phyloP scores from a whole-genome alignment of 2,329 filamentous ascomycete genomes.

The Penicillium oxalicum region DNA sequence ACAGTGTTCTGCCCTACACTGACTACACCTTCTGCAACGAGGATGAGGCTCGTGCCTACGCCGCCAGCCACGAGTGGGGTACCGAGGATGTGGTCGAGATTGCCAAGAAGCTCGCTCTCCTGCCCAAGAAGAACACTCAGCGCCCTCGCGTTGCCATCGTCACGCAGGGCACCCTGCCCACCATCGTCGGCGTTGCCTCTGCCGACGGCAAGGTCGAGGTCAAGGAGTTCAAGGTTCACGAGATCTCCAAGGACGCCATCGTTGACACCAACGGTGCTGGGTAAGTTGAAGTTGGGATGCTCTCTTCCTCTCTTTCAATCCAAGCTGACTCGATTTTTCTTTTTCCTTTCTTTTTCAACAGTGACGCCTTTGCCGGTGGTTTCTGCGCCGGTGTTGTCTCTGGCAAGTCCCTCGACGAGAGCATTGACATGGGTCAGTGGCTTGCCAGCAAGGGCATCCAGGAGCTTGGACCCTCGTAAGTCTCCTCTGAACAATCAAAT shows the following conservation, averaged over 20 bases:
- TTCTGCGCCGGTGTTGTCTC: slow-evolving; percentile 85
- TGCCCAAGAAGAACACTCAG: slow-evolving; percentile 86
- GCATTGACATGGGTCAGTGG: slow-evolving; percentile 93
- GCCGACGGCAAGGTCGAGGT: slow-evolving; percentile 59
- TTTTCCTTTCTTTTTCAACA: slow-evolving; percentile 21
- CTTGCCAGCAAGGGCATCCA: slow-evolving; percentile 88
- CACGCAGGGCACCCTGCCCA: slow-evolving; percentile 90
- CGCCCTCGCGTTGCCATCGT: slow-evolving; percentile 81
- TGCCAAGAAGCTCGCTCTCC: slow-evolving; percentile 73
- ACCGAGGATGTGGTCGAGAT: slow-evolving; percentile 78
- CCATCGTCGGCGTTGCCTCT: slow-evolving; percentile 70
- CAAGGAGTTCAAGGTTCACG: slow-evolving; percentile 73
- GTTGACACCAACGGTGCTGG: slow-evolving; percentile 94
- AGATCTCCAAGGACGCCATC: slow-evolving; percentile 71
- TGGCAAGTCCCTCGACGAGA: slow-evolving; percentile 70
- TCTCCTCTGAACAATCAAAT: slow-evolving; percentile 25
- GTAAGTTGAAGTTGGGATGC: slow-evolving; percentile 32
- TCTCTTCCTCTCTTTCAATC: neutral
- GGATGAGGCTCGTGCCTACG: slow-evolving; percentile 84
- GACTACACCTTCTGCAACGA: slow-evolving; percentile 97
- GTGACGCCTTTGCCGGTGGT: slow-evolving; percentile 93
- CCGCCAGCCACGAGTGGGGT: slow-evolving; percentile 69
- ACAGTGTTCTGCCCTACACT: slow-evolving; percentile 81
- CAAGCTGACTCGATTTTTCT: neutral
- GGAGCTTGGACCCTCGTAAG: slow-evolving; percentile 92